Evolutionary conservation across 768 basidiomycete species (phyloP).

Genomic region (Ephemerocybe angulata): DNA sequence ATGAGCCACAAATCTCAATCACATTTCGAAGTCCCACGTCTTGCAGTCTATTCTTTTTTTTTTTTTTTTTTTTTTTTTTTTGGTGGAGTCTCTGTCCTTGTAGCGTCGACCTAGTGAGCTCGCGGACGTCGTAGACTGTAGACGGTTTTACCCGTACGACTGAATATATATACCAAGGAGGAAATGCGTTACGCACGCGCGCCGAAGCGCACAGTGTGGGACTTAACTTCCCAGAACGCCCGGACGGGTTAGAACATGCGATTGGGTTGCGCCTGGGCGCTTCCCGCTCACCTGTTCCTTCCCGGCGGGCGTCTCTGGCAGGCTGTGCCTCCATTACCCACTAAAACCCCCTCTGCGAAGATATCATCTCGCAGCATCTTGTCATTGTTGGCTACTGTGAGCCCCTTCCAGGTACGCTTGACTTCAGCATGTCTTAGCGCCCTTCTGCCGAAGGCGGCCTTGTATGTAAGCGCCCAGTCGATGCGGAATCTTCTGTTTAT

Average conservation of each 20-base stretch:
- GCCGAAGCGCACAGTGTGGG: conserved; percentile 1
- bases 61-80: conserved; percentile 7
- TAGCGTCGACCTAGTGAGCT: neutral
- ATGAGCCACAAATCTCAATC: no score
- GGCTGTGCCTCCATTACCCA: conserved; percentile 1
- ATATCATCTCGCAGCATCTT: neutral
- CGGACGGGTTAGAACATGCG: neutral
- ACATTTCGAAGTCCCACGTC: no score
- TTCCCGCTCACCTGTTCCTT: neutral
- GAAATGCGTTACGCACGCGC: neutral
- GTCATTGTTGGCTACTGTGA: neutral
- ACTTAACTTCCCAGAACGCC: neutral
- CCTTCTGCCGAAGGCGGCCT: neutral
- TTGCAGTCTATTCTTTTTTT: no score
- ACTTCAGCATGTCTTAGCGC: neutral
- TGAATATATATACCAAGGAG: neutral
- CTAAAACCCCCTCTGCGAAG: conserved; percentile 4
- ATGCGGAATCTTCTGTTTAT: neutral
- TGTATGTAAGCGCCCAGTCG: conserved; percentile 1
- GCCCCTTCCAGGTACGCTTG: neutral
- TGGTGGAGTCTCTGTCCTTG: neutral
- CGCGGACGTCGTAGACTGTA: neutral
- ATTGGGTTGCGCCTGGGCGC: neutral
- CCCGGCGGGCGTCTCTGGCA: conserved; percentile 7
- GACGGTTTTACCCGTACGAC: neutral